These are phyloP conservation scores for Cicer yamashitae DNA, from an alignment of 306 rosid species.

Conservation along the genomic window DNA sequence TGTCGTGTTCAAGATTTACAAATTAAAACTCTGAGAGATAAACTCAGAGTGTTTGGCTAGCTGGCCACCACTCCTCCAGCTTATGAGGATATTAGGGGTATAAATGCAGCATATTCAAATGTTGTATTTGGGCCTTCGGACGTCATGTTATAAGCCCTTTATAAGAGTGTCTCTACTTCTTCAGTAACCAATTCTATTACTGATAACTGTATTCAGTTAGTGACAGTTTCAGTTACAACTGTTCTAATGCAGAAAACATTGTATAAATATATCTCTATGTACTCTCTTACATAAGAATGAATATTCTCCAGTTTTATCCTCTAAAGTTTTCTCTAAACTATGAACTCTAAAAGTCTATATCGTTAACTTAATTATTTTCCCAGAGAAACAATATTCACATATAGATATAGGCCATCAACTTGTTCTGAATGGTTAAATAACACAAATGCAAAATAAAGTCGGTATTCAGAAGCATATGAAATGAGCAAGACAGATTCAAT, in stretches of 20 bases:
- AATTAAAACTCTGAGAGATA: background rate
- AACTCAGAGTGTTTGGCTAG: background rate
- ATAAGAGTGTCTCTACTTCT: too few species aligned
- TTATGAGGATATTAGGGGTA: too few species aligned
- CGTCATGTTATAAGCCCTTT: too few species aligned
- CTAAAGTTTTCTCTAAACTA: background rate
- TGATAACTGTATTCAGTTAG: too few species aligned
- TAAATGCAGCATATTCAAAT: too few species aligned
- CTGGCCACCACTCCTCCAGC: background rate
- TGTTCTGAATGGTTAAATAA: background rate
- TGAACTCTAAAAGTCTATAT: background rate
- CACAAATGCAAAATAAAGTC: background rate
- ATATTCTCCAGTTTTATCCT: background rate
- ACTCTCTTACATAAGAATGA: too few species aligned
- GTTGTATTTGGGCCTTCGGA: too few species aligned
- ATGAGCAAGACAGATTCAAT: constrained; percentile 15
- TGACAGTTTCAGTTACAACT: too few species aligned
- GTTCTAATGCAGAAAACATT: too few species aligned
- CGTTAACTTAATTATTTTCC: background rate
- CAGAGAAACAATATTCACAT: constrained; percentile 5
- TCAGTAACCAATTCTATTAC: too few species aligned
- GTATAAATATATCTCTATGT: too few species aligned
- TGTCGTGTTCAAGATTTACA: background rate
- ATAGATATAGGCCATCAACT: background rate
- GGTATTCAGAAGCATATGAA: background rate